These are phyloP conservation scores for Termitomyces sp. DNA, from an alignment of 768 basidiomycete genomes.

Conservation along the genomic window DNA sequence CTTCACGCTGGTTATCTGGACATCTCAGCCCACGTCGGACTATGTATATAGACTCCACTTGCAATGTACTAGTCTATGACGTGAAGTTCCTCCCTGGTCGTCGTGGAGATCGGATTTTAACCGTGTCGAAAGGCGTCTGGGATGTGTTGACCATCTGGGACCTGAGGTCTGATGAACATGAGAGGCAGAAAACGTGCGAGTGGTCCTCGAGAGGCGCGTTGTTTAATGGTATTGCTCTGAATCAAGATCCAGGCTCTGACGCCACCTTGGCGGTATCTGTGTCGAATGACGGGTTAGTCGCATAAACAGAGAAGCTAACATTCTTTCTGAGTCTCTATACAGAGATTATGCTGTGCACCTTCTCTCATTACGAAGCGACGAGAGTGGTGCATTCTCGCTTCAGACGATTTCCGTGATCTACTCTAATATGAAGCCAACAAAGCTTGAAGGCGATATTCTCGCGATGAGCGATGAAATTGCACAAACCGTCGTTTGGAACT, in stretches of 20 bases:
- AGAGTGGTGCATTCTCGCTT: conserved; percentile 18
- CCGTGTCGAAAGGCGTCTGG: conserved; percentile 58
- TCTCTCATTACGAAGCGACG: conserved; percentile 17
- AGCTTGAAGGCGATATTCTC: conserved; percentile 44
- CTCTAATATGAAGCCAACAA: conserved; percentile 39
- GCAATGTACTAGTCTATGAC: conserved; percentile 41
- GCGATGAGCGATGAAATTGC: conserved; percentile 48
- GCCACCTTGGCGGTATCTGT: conserved; percentile 48
- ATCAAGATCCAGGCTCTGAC: conserved; percentile 35
- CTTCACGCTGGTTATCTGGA: conserved; percentile 39
- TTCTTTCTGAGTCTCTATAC: conserved; percentile 13
- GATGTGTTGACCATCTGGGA: conserved; percentile 52
- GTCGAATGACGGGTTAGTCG: conserved; percentile 38
- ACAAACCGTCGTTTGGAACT: conserved; percentile 50
- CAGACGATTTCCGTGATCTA: conserved; percentile 26
- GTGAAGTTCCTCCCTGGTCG: conserved; percentile 47
- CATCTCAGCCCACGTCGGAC: conserved; percentile 8
- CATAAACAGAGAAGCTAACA: conserved; percentile 4
- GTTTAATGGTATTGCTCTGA: conserved; percentile 47
- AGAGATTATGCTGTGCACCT: conserved; percentile 29
- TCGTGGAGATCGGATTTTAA: conserved; percentile 39
- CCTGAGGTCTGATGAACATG: conserved; percentile 6
- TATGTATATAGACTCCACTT: conserved; percentile 24
- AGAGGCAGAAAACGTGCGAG: conserved; percentile 28
- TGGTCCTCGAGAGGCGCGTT: conserved; percentile 53